A percentile compares a stretch with the other conserved stretches of the same genome.
phyloP scores from a whole-genome alignment of 2,329 filamentous ascomycete species.

The Pseudocercospora cruenta region DNA sequence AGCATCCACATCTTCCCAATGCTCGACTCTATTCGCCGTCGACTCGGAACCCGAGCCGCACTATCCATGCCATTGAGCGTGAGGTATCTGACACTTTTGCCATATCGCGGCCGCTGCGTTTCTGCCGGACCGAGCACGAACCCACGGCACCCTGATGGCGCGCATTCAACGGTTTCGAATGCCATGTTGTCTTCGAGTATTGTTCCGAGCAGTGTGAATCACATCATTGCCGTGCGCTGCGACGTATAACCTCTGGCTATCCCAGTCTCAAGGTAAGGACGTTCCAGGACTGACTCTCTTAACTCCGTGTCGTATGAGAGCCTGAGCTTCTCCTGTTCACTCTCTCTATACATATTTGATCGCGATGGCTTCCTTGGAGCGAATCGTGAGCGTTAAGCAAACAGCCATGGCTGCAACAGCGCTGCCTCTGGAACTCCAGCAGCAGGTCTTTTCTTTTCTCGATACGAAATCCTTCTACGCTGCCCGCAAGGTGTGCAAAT shows the following conservation, averaged over 20 bases:
- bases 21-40: not conserved
- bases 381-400: slow-evolving; percentile 24
- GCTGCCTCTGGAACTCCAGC: slow-evolving; percentile 40
- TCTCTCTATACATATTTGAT: not conserved
- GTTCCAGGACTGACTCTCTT: not conserved
- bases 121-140: not conserved
- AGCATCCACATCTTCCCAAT: not conserved
- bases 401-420: slow-evolving; percentile 29
- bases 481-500: slow-evolving; percentile 38
- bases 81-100: not conserved
- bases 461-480: slow-evolving; percentile 39
- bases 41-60: not conserved
- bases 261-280: not conserved
- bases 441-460: slow-evolving; percentile 39
- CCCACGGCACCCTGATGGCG: slow-evolving; percentile 2
- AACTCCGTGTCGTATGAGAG: not conserved
- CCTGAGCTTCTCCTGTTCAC: not conserved
- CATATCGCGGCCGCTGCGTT: not conserved
- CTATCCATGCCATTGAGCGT: not conserved
- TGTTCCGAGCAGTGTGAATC: not conserved
- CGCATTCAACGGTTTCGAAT: too few species aligned
- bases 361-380: slow-evolving; percentile 21
- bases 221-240: slow-evolving; percentile 3
- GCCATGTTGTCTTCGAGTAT: too few species aligned
- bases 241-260: not conserved